phyloP scores from a whole-genome alignment of 192 early-diverging fungal genomes.

The Linnemannia schmuckeri region DNA sequence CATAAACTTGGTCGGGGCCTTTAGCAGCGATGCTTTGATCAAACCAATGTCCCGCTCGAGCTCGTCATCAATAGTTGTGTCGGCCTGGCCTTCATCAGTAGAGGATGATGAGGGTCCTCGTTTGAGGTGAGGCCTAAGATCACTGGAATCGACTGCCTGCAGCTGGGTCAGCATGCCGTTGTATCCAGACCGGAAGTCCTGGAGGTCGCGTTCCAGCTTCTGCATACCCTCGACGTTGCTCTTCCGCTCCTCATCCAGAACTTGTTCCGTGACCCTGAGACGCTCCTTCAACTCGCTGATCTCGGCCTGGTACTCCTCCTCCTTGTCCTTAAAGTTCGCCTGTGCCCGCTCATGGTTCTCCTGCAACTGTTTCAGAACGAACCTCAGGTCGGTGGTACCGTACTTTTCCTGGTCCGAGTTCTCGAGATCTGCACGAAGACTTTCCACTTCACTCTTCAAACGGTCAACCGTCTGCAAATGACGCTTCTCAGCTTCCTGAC shows the following conservation, averaged over 20 bases:
- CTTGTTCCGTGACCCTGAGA: slow-evolving; percentile 24
- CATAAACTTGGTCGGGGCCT: slow-evolving; percentile 5
- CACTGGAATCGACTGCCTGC: slow-evolving; percentile 7
- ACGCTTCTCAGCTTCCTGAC: slow-evolving; percentile 52
- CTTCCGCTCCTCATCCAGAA: slow-evolving; percentile 43
- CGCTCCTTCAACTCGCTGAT: slow-evolving; percentile 39
- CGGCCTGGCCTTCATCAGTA: slow-evolving; percentile 43
- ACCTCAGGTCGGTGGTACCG: slow-evolving; percentile 28
- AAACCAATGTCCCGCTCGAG: slow-evolving; percentile 33
- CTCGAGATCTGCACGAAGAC: slow-evolving; percentile 38
- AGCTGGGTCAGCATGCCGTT: slow-evolving; percentile 40
- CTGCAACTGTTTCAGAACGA: slow-evolving; percentile 25
- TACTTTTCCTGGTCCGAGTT: slow-evolving; percentile 45
- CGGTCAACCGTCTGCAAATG: slow-evolving; percentile 38
- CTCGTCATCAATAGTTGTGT: slow-evolving; percentile 45
- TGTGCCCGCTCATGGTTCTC: slow-evolving; percentile 27
- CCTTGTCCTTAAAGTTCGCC: slow-evolving; percentile 49
- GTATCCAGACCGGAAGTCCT: slow-evolving; percentile 44
- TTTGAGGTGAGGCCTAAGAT: slow-evolving; percentile 16
- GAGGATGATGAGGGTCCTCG: slow-evolving; percentile 40
- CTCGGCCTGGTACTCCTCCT: slow-evolving; percentile 45
- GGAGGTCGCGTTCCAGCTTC: slow-evolving; percentile 38
- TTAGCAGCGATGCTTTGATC: slow-evolving; percentile 26
- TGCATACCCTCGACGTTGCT: slow-evolving; percentile 48
- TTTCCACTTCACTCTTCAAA: slow-evolving; percentile 33